phyloP scores from a whole-genome alignment of 129 eudicot genomes.

The Erigeron canadensis region DNA sequence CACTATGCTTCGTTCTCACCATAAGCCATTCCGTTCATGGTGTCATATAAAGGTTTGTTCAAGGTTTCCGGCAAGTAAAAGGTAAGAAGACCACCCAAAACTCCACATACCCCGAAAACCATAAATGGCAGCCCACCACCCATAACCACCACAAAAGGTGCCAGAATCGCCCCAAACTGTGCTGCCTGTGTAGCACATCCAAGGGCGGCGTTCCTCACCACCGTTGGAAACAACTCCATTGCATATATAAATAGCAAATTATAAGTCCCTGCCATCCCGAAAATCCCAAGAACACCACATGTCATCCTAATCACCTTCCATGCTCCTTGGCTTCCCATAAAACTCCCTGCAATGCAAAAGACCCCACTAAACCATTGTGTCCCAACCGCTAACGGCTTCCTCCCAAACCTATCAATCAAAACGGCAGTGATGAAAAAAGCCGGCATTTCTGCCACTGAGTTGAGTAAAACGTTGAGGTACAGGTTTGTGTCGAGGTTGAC shows the following conservation, averaged over 20 bases:
- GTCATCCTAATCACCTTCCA: conserved; percentile 72
- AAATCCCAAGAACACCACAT: conserved; percentile 85
- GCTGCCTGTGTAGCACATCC: conserved; percentile 94
- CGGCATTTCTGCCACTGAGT: conserved; percentile 85
- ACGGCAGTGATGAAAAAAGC: conserved; percentile 70
- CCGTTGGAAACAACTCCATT: conserved; percentile 91
- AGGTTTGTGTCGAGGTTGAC: conserved; percentile 92
- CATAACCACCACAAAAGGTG: conserved; percentile 77
- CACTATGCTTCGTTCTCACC: conserved; percentile 48
- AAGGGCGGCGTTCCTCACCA: conserved; percentile 93
- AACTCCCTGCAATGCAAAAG: conserved; percentile 63
- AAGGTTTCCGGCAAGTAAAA: conserved; percentile 87
- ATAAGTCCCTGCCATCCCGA: conserved; percentile 95
- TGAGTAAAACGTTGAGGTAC: conserved; percentile 65
- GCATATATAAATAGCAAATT: conserved; percentile 82
- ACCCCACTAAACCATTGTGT: conserved; percentile 82
- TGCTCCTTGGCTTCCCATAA: conserved; percentile 41
- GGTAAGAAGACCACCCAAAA: conserved; percentile 67
- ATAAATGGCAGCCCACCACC: conserved; percentile 65
- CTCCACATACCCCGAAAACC: conserved; percentile 71
- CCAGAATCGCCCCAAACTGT: conserved; percentile 81
- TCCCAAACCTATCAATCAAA: conserved; percentile 60
- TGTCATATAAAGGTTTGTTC: conserved; percentile 80
- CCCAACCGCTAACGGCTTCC: conserved; percentile 82
- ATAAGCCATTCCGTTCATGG: conserved; percentile 77